phyloP scores from a whole-genome alignment of 2,329 filamentous ascomycete genomes.

The Albophoma yamanashiensis region DNA sequence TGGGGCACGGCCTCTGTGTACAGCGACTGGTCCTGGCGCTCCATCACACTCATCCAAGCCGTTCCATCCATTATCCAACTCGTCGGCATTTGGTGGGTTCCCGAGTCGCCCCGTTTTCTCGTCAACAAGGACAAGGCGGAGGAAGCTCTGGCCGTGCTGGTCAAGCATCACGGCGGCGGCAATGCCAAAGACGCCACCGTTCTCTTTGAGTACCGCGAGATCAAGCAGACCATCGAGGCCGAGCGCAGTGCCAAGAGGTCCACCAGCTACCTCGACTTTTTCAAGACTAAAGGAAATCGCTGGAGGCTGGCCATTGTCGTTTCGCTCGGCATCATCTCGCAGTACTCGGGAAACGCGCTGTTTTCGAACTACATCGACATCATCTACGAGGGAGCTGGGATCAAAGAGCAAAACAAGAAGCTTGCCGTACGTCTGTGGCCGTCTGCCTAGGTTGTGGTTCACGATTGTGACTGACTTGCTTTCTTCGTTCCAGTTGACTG shows the following conservation, averaged over 20 bases:
- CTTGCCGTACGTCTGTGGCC: constrained; percentile 29
- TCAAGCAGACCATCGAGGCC: constrained; percentile 50
- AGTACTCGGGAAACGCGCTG: constrained; percentile 57
- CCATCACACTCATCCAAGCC: constrained; percentile 54
- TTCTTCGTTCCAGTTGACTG: constrained; percentile 21
- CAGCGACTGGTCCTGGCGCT: constrained; percentile 56
- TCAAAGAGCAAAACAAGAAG: constrained; percentile 44
- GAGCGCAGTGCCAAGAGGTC: constrained; percentile 38
- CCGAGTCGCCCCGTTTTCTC: constrained; percentile 57
- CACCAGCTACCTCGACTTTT: constrained; percentile 48
- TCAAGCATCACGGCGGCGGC: constrained; percentile 54
- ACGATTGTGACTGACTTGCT: too few species aligned
- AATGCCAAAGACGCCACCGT: constrained; percentile 48
- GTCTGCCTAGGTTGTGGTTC: not conserved
- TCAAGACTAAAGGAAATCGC: constrained; percentile 52
- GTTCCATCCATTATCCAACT: constrained; percentile 52
- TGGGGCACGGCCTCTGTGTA: constrained; percentile 50
- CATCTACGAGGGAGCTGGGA: constrained; percentile 51
- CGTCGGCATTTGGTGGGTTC: constrained; percentile 55
- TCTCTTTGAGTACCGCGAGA: constrained; percentile 56
- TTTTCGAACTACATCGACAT: constrained; percentile 57
- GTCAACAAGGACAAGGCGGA: constrained; percentile 52
- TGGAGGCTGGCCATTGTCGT: constrained; percentile 52
- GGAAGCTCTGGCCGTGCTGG: constrained; percentile 49
- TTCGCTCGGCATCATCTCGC: constrained; percentile 55